Evolutionary conservation across 306 rosid genomes (phyloP).

Genomic region (Parietaria judaica): DNA sequence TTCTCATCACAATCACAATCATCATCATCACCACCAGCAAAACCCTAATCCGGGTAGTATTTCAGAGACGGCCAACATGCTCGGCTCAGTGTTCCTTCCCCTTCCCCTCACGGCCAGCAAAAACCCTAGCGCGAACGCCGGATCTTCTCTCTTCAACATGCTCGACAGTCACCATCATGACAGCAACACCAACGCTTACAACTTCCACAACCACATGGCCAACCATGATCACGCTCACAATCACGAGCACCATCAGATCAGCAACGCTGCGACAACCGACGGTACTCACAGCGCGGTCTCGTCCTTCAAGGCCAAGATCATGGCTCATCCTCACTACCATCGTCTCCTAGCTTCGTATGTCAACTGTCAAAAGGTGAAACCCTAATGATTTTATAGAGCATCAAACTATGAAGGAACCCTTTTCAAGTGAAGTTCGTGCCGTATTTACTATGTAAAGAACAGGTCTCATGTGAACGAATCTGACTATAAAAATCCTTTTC

Average conservation of each 20-base stretch:
- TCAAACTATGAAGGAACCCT: no score
- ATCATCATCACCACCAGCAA: slow-evolving; percentile 24
- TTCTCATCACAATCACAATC: slow-evolving; percentile 25
- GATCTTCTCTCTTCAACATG: slow-evolving; percentile 24
- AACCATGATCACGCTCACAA: neutral
- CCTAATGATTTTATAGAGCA: neutral
- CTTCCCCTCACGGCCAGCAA: slow-evolving; percentile 20
- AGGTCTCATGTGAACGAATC: no score
- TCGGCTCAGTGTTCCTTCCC: slow-evolving; percentile 32
- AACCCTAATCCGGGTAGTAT: slow-evolving; percentile 17
- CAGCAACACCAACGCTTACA: slow-evolving; percentile 12
- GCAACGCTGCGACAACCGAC: slow-evolving; percentile 20
- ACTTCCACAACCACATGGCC: slow-evolving; percentile 44
- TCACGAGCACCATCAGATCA: neutral
- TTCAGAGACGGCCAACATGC: slow-evolving; percentile 25
- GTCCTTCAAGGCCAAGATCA: slow-evolving; percentile 69
- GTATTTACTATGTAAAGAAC: no score
- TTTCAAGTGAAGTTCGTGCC: no score
- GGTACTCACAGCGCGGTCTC: slow-evolving; percentile 24
- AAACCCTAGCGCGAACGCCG: slow-evolving; percentile 18
- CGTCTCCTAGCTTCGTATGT: slow-evolving; percentile 80
- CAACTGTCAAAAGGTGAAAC: slow-evolving; percentile 83
- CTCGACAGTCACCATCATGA: slow-evolving; percentile 14
- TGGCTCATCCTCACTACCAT: slow-evolving; percentile 97
- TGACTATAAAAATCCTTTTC: no score